A percentile compares a stretch with the other conserved stretches of the same genome.
phyloP scores from a whole-genome alignment of 2,329 filamentous ascomycete species.

The Nemania sp. region DNA sequence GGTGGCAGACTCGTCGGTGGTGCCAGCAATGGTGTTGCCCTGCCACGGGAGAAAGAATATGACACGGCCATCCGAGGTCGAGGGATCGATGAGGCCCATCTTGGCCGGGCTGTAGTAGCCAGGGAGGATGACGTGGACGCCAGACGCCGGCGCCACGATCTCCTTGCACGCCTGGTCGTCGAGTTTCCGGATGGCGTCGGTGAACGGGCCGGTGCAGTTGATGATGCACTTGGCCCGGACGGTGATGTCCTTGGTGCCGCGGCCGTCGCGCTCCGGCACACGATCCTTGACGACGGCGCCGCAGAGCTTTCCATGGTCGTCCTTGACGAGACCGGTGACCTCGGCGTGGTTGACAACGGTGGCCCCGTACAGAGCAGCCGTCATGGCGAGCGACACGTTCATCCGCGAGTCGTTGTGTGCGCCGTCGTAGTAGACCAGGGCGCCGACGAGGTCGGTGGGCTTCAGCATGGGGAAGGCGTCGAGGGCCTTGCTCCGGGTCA shows the following conservation, averaged over 20 bases:
- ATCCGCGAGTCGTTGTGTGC: slow-evolving; percentile 91
- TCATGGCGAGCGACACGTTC: slow-evolving; percentile 89
- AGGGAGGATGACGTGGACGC: slow-evolving; percentile 84
- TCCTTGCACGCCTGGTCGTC: slow-evolving; percentile 73
- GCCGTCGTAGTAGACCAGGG: slow-evolving; percentile 89
- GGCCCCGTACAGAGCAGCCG: slow-evolving; percentile 82
- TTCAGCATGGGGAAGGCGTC: slow-evolving; percentile 90
- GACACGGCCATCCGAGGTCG: slow-evolving; percentile 84
- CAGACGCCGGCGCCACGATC: slow-evolving; percentile 84
- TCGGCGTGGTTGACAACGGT: slow-evolving; percentile 85
- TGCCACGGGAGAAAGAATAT: slow-evolving; percentile 96
- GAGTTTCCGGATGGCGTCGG: slow-evolving; percentile 82
- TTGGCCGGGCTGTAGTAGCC: slow-evolving; percentile 84
- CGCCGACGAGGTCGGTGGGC: slow-evolving; percentile 76
- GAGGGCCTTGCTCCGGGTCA: slow-evolving; percentile 83
- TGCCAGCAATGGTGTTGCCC: slow-evolving; percentile 88
- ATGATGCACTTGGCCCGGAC: slow-evolving; percentile 81
- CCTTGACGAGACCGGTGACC: slow-evolving; percentile 76
- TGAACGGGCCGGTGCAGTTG: slow-evolving; percentile 89
- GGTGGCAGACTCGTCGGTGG: slow-evolving; percentile 76
- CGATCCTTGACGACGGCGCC: slow-evolving; percentile 76
- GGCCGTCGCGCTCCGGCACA: slow-evolving; percentile 67
- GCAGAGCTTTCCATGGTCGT: slow-evolving; percentile 71
- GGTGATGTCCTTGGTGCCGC: slow-evolving; percentile 64
- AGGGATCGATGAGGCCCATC: slow-evolving; percentile 87